Conservation (phyloP, 2,329 filamentous ascomycete species). For the Penicillium sp. region DNA sequence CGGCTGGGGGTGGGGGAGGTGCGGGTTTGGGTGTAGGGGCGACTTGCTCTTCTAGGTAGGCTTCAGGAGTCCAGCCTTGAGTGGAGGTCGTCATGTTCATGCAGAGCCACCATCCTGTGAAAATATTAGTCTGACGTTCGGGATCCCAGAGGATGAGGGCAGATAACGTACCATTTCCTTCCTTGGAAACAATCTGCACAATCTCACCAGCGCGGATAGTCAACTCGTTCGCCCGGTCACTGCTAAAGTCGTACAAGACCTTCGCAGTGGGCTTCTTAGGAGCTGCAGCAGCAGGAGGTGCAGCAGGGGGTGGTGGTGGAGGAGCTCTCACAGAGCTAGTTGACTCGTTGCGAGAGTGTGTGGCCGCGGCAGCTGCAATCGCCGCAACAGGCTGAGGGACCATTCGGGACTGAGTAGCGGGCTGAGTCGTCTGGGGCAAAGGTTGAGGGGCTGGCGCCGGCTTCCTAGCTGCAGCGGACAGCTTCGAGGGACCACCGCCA, state of each 20-base stretch:
- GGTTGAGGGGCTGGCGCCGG: constrained; percentile 42
- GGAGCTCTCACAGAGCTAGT: constrained; percentile 64
- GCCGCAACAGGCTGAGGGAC: constrained; percentile 49
- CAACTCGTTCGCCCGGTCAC: constrained; percentile 82
- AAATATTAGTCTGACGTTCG: constrained; percentile 27
- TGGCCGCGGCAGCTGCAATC: constrained; percentile 32
- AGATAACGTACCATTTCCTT: constrained; percentile 76
- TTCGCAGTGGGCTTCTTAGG: constrained; percentile 76
- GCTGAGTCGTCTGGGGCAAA: constrained; percentile 33
- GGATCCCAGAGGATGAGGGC: background rate
- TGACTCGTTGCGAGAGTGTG: constrained; percentile 52
- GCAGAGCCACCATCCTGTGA: constrained; percentile 90
- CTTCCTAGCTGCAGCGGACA: constrained; percentile 48
- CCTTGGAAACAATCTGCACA: constrained; percentile 89
- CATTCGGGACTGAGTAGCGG: constrained; percentile 42
- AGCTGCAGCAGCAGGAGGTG: constrained; percentile 61
- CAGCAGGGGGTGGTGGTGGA: constrained; percentile 66
- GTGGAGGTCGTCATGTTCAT: constrained; percentile 67
- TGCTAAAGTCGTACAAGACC: constrained; percentile 88
- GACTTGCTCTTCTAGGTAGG: constrained; percentile 79
- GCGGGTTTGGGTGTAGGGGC: constrained; percentile 62
- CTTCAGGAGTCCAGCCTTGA: constrained; percentile 93
- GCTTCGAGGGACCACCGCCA: constrained; percentile 73
- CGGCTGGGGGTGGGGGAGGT: constrained; percentile 52
- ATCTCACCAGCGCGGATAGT: constrained; percentile 77